Evolutionary conservation across 169 alveolate species (phyloP), one percentile per base, ranked within the genome.

Genomic region (Cryptosporidium muris): DNA sequence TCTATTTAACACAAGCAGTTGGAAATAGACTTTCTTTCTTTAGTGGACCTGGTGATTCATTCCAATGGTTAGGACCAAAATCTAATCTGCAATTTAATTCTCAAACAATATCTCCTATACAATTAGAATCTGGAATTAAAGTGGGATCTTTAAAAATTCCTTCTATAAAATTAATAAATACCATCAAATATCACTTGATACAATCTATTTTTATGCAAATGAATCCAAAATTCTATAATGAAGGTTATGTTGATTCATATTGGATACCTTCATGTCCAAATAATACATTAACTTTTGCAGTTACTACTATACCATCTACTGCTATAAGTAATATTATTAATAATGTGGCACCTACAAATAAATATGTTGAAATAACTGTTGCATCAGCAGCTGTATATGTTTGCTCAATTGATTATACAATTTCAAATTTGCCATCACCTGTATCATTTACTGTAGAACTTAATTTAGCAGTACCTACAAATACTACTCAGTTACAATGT

Each of bases 211-310:
- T 43, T 42, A 74, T 74, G 85, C 63, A 58, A 34, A 51, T 58
- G 14, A 74, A 74, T 43, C 85, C 85, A 11, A 74, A 60, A 43
- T 74, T 58, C 37, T 74, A 36, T 54, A 68, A 74, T 74, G 74
- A 40, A 16, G 4, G 25, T 5, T 49, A 58, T 47, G 85, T 68
- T 45, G 51, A 47, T 8, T 58, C 85, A 2, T 74, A 74, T 42
- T 74, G 85, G 85, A 37, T 74, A 8, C 85, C 85, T 16, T 74
- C 85, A 7, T 74, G 85, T 42, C 67, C 85, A 54, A 74, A 74
- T 54, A 74, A 74, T 37, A 74, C 74, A 11, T 38, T 45, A 16
- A 36, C 85, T 4, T 58, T 74, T 43, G 54, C 85, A 3, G 58
- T 74, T 14, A 40, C 62, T 43, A 74, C 36, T 14, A 58, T 58